Evolutionary conservation across 2,329 filamentous ascomycete species (phyloP).

Genomic region (Microcera coccophila): DNA sequence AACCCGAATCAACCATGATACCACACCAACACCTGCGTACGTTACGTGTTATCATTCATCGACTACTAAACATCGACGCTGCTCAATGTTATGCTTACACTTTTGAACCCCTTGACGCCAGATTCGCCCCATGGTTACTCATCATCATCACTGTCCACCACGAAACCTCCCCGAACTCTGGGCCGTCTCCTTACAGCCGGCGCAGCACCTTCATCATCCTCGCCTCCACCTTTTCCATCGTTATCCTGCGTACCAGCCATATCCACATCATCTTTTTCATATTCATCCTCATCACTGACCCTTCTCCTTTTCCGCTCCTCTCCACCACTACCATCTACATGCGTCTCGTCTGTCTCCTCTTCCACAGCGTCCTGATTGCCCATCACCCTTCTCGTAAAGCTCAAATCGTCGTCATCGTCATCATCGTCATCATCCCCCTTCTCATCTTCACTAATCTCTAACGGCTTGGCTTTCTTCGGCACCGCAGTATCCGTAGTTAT

Average conservation of each 20-base stretch:
- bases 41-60: too few relatives aligned
- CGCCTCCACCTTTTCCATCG: constrained; percentile 10
- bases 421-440: constrained; percentile 25
- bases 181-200: constrained; percentile 36
- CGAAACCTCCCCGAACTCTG: constrained; percentile 50
- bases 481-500: constrained; percentile 5
- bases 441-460: constrained; percentile 29
- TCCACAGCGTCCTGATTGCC: constrained; percentile 20
- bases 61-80: too few relatives aligned
- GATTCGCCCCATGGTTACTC: constrained; percentile 32
- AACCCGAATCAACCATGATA: too few relatives aligned
- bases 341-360: constrained; percentile 27
- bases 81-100: too few relatives aligned
- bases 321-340: constrained; percentile 31
- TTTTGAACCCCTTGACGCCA: too few relatives aligned
- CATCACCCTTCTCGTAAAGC: constrained; percentile 20
- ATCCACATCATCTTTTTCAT: constrained; percentile 25
- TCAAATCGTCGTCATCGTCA: constrained; percentile 20
- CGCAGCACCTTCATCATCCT: constrained; percentile 26
- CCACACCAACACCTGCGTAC: too few relatives aligned
- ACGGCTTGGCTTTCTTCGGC: constrained; percentile 25
- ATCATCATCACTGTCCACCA: constrained; percentile 59
- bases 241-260: constrained; percentile 21
- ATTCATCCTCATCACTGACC: constrained; percentile 29
- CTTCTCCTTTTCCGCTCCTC: constrained; percentile 37